Evolutionary conservation across 169 alveolate species (phyloP), one percentile per base, ranked within the genome.

Genomic region (Perkinsus marinus): DNA sequence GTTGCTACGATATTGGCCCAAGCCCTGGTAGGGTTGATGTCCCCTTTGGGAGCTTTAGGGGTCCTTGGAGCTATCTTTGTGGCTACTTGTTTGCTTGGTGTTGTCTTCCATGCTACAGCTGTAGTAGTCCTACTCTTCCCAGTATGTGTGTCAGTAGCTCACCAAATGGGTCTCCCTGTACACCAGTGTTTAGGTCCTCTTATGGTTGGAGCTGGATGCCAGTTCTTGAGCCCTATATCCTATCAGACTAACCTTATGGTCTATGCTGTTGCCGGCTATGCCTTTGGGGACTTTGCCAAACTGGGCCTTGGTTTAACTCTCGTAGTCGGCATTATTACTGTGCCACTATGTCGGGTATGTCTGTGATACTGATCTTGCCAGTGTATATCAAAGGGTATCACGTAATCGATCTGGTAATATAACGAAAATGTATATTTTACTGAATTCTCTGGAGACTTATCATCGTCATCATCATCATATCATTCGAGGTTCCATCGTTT

Each of bases 241-340:
- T 91, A 91, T 38, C 92, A 91, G 38, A 91, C 92, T 26, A 91
- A 91, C 43, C 92, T 91, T 39, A 91, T 91, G 92, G 92, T 89
- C 17, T 91, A 30, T 43, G n/a, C 68, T 0, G 79, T 89, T 0
- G 92, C 90, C 0, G 43, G 39, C 30, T 90, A 90, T 68, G 36
- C 89, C 17, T 90, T 90, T 39, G 26, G 39, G 26, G 92, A 90
- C 68, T 90, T 90, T 17, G 47, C 89, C 37, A 90, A 90, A 43
- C 89, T 90, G 10, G 92, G 92, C 0, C 30, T 39, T 2, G 79
- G 79, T 16, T 30, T 57, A 13, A 57, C 79, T 26, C 9, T 57
- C 7, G 79, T 57, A 57, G 79, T 57, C 34, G 79, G 79, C 5
- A 57, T 57, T 19, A 57, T 57, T 19, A 0, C 79, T 57, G 79